Conservation (phyloP, 257 asterid species). For the Perilla frutescens region DNA sequence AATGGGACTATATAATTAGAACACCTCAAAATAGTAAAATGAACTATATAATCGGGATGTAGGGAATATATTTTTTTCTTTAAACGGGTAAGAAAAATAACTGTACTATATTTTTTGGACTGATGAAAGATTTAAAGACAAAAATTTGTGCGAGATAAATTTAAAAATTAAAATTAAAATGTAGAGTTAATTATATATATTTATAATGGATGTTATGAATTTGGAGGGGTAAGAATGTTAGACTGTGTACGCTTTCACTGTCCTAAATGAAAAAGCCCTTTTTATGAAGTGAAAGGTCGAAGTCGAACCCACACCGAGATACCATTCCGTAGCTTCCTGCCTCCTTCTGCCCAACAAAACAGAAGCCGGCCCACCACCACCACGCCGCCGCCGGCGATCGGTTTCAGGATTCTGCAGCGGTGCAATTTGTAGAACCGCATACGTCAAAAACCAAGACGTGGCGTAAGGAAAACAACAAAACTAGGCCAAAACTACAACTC, state of each 20-base stretch:
- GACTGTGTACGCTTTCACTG: too few species aligned
- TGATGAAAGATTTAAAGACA: too few species aligned
- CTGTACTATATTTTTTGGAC: too few species aligned
- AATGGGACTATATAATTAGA: too few species aligned
- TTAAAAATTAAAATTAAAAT: neutral
- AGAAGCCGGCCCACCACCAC: constrained; percentile 26
- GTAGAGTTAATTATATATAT: too few species aligned
- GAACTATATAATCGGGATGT: too few species aligned
- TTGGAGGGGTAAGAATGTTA: too few species aligned
- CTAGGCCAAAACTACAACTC: neutral
- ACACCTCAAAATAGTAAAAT: too few species aligned
- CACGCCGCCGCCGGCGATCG: constrained; percentile 31
- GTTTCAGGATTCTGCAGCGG: constrained; percentile 10
- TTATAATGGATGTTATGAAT: too few species aligned
- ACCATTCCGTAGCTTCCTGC: neutral
- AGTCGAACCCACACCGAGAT: neutral
- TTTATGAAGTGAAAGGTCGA: neutral
- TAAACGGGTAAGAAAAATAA: too few species aligned
- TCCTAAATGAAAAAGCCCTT: neutral
- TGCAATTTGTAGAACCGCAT: neutral
- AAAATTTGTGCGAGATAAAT: neutral
- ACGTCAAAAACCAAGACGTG: constrained; percentile 36
- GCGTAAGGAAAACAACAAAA: constrained; percentile 22
- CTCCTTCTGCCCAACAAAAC: constrained; percentile 29
- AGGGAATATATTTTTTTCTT: too few species aligned